These are phyloP conservation scores for Amniculicola lignicola DNA, from an alignment of 495 filamentous ascomycete genomes.

Conservation along the genomic window DNA sequence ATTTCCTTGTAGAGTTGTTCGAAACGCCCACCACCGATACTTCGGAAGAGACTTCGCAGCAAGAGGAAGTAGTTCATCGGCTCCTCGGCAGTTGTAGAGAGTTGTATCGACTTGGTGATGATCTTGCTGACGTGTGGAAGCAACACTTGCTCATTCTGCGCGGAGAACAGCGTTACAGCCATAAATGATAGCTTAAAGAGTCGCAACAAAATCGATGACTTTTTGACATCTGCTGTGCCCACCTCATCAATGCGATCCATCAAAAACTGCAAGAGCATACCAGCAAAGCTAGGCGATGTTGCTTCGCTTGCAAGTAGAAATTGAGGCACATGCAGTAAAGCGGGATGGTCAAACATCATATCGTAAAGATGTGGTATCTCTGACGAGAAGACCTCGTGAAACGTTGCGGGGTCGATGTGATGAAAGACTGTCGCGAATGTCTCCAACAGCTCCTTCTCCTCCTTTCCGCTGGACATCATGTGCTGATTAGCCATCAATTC, in stretches of 20 bases:
- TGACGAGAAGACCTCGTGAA: constrained; percentile 96
- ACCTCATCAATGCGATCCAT: constrained; percentile 96
- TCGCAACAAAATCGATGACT: constrained; percentile 84
- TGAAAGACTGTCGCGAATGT: constrained; percentile 98
- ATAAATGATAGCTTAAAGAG: constrained; percentile 99
- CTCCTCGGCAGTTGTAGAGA: constrained; percentile 91
- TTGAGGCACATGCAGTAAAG: constrained; percentile 90
- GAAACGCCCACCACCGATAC: constrained; percentile 95
- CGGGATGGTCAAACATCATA: constrained; percentile 95
- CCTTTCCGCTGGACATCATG: constrained; percentile 84
- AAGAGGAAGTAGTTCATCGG: constrained; percentile 99
- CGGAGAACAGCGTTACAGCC: constrained; percentile 94
- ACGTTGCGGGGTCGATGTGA: constrained; percentile 95
- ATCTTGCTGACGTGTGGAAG: constrained; percentile 95
- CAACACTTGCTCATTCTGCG: constrained; percentile 91
- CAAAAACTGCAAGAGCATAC: constrained; percentile 94
- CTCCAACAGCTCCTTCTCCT: constrained; percentile 96
- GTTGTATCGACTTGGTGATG: constrained; percentile 90
- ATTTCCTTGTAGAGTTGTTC: constrained; percentile 98
- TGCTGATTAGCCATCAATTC: constrained; percentile 92
- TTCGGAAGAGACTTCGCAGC: constrained; percentile 85
- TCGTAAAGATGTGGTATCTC: constrained; percentile 96
- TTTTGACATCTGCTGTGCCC: constrained; percentile 82
- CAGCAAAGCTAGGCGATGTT: constrained; percentile 93
- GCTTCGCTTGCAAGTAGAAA: constrained; percentile 98